Evolutionary conservation across 2,329 filamentous ascomycete species (phyloP).

Genomic region (Akanthomyces muscarius): DNA sequence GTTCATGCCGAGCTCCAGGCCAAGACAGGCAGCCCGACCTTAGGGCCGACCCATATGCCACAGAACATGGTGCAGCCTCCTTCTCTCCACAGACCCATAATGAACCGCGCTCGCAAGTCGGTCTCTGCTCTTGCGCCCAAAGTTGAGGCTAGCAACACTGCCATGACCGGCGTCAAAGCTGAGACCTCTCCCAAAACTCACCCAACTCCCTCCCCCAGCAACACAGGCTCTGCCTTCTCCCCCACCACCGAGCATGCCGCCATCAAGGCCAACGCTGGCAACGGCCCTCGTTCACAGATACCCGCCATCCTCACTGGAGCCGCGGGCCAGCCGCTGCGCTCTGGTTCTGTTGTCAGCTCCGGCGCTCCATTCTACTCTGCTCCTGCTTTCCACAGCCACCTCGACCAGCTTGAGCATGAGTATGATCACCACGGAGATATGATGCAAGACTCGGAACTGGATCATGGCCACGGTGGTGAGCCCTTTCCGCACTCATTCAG

Average conservation of each 20-base stretch:
- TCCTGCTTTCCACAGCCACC: conserved; percentile 82
- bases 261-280: conserved; percentile 39
- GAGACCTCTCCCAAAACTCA: conserved; percentile 65
- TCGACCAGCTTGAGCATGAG: conserved; percentile 95
- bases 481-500: conserved; percentile 58
- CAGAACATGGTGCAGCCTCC: conserved; percentile 69
- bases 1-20: conserved; percentile 92
- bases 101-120: conserved; percentile 73
- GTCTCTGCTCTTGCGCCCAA: conserved; percentile 73
- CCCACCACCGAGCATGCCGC: conserved; percentile 46
- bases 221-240: conserved; percentile 43
- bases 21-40: conserved; percentile 82
- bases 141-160: conserved; percentile 52
- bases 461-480: conserved; percentile 42
- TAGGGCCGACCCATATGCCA: conserved; percentile 64
- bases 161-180: conserved; percentile 51
- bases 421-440: conserved; percentile 89
- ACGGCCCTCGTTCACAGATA: conserved; percentile 31
- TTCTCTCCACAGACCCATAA: conserved; percentile 73
- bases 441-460: conserved; percentile 75
- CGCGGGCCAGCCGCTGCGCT: conserved; percentile 30
- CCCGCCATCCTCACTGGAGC: conserved; percentile 27
- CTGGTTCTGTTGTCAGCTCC: conserved; percentile 35
- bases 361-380: conserved; percentile 69
- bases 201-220: conserved; percentile 65